Percentiles rank a stretch among this genome's conserved stretches.
Conservation (phyloP, 1,284 basidiomycete species). For the Polyporus tsugae region DNA sequence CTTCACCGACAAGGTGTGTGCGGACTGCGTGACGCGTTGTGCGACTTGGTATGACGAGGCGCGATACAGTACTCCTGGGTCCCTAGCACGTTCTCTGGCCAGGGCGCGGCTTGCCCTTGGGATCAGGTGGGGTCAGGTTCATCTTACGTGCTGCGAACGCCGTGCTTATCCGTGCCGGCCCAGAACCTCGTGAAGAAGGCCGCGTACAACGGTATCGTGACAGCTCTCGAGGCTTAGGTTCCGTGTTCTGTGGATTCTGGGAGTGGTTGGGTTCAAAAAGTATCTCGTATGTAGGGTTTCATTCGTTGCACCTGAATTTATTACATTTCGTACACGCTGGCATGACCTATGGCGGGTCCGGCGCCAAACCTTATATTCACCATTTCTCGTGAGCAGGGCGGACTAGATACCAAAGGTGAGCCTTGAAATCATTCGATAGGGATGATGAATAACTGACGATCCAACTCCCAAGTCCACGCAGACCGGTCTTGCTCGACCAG, state of each 20-base stretch:
- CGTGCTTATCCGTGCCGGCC: not conserved
- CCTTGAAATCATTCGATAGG: not conserved
- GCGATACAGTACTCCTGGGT: slow-evolving; percentile 45
- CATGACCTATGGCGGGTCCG: not conserved
- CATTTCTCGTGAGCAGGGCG: slow-evolving; percentile 53
- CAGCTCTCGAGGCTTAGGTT: slow-evolving; percentile 26
- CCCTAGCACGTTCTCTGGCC: slow-evolving; percentile 44
- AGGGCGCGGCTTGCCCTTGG: slow-evolving; percentile 47
- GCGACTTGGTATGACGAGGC: not conserved
- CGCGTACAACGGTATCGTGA: slow-evolving; percentile 37
- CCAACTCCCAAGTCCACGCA: slow-evolving; percentile 61
- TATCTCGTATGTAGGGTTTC: slow-evolving; percentile 11
- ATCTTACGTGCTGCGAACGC: not conserved
- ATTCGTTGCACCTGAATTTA: not conserved
- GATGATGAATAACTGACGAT: slow-evolving; percentile 39
- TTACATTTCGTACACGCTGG: slow-evolving; percentile 9
- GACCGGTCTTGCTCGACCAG: slow-evolving; percentile 51
- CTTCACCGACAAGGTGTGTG: slow-evolving; percentile 49
- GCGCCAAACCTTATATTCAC: slow-evolving; percentile 36
- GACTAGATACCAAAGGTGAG: slow-evolving; percentile 8
- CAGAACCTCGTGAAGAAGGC: slow-evolving; percentile 41
- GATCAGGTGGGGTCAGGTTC: slow-evolving; percentile 35
- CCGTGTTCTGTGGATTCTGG: not conserved
- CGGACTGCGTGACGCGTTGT: too few relatives aligned
- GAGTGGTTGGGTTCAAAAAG: not conserved